Conservation (phyloP, 75 land plant species). For the Pseudotsuga menziesii region DNA sequence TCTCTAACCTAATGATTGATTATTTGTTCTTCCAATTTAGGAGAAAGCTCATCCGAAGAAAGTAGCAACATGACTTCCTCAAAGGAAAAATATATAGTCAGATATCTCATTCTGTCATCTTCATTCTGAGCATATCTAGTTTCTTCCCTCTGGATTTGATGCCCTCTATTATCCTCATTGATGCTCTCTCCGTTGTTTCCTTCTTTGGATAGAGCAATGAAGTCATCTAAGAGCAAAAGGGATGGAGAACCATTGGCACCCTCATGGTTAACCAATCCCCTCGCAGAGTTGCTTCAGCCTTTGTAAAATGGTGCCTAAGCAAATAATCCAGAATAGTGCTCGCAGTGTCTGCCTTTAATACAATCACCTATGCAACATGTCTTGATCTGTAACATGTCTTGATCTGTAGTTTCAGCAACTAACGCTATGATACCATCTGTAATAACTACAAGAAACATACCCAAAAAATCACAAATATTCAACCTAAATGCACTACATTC, state of each 20-base stretch:
- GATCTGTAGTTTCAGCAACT: background rate
- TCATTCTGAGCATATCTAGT: background rate
- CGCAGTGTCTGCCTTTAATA: too few species aligned
- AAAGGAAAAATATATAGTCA: conserved; percentile 10
- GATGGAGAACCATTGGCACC: conserved; percentile 21
- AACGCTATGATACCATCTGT: background rate
- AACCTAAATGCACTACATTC: background rate
- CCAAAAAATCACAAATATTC: background rate
- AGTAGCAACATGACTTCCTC: background rate
- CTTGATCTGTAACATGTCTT: background rate
- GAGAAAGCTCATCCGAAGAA: conserved; percentile 1
- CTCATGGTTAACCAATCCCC: too few species aligned
- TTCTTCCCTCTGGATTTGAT: conserved; percentile 6
- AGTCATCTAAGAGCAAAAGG: conserved; percentile 13
- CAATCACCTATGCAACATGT: background rate
- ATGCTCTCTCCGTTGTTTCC: conserved; percentile 16
- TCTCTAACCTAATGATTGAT: background rate
- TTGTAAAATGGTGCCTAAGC: too few species aligned
- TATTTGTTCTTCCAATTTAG: background rate
- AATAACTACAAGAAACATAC: conserved; percentile 3
- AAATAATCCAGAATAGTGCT: too few species aligned
- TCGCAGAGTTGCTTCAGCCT: too few species aligned
- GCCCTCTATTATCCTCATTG: conserved; percentile 1
- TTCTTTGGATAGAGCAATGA: background rate
- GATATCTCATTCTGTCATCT: conserved; percentile 9